Conservation (phyloP, 345 rosid genomes). For the Nasturtium officinale region DNA sequence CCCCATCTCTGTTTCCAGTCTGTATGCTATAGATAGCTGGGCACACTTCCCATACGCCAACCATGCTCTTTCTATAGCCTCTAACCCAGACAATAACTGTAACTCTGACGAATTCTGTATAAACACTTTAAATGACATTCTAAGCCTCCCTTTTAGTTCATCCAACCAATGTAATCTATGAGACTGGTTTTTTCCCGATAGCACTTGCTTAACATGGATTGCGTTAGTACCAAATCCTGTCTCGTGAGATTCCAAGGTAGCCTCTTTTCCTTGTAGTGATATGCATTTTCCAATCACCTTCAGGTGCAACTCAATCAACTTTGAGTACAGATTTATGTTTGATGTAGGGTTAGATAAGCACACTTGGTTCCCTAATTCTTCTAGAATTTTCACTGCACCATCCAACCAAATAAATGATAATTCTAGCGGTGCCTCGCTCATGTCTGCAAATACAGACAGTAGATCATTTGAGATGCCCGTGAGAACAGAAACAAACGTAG, state of each 20-base stretch:
- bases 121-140: conserved; percentile 65
- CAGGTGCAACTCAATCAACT: conserved; percentile 68
- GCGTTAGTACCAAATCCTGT: conserved; percentile 62
- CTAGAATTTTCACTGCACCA: conserved; percentile 74
- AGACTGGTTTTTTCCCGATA: conserved; percentile 46
- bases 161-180: conserved; percentile 50
- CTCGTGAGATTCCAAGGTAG: conserved; percentile 74
- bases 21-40: conserved; percentile 51
- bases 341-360: conserved; percentile 49
- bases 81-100: conserved; percentile 67
- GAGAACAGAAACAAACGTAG: conserved; percentile 51
- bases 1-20: conserved; percentile 63
- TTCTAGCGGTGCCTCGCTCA: conserved; percentile 49
- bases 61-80: conserved; percentile 81
- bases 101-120: conserved; percentile 64
- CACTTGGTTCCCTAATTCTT: conserved; percentile 71
- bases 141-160: conserved; percentile 67
- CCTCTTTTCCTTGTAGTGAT: conserved; percentile 75
- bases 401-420: conserved; percentile 75
- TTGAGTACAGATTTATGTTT: conserved; percentile 52
- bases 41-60: conserved; percentile 65
- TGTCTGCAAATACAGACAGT: conserved; percentile 60
- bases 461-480: conserved; percentile 55
- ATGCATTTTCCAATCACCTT: conserved; percentile 83
- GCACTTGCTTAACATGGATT: conserved; percentile 42